A percentile compares a stretch with the other conserved stretches of the same genome.
phyloP scores from a whole-genome alignment of 2,329 filamentous ascomycete genomes.

The Camptophora hylomeconis region DNA sequence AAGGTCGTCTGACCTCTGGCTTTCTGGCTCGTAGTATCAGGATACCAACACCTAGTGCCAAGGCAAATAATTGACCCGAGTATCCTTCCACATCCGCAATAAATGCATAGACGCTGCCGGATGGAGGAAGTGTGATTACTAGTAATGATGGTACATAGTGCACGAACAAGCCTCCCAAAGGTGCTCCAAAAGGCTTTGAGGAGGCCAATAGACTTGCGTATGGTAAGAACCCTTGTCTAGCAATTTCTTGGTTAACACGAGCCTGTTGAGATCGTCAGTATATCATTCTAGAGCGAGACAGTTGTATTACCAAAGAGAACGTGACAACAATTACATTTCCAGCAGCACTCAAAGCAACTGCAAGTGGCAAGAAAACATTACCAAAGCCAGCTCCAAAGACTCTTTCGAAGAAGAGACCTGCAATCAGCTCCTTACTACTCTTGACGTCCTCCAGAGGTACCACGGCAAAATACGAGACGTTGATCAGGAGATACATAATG shows the following conservation, averaged over 20 bases:
- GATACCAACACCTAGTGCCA: conserved; percentile 46
- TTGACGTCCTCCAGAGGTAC: conserved; percentile 56
- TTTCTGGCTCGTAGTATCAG: conserved; percentile 47
- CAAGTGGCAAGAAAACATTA: conserved; percentile 44
- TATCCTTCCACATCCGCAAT: conserved; percentile 62
- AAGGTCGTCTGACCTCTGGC: conserved; percentile 49
- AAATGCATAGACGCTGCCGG: conserved; percentile 56
- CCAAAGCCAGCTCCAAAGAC: conserved; percentile 49
- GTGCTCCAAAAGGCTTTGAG: conserved; percentile 53
- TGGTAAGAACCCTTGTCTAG: conserved; percentile 57
- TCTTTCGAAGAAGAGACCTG: conserved; percentile 53
- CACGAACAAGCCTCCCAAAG: conserved; percentile 53
- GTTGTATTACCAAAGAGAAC: conserved; percentile 44
- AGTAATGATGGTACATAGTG: conserved; percentile 57
- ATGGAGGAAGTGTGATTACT: conserved; percentile 52
- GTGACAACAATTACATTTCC: conserved; percentile 64
- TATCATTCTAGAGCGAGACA: conserved; percentile 1
- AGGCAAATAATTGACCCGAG: conserved; percentile 46
- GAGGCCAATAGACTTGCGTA: conserved; percentile 49
- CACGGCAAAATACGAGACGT: conserved; percentile 51
- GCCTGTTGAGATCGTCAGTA: conserved; percentile 34
- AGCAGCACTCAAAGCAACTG: conserved; percentile 53
- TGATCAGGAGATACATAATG: conserved; percentile 53
- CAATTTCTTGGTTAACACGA: conserved; percentile 59
- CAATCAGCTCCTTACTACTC: conserved; percentile 52